Percentiles rank a stretch among this genome's conserved stretches.
Evolutionary conservation across 352 stramenopile species (phyloP).

Genomic region (Globisporangium okanoganense): DNA sequence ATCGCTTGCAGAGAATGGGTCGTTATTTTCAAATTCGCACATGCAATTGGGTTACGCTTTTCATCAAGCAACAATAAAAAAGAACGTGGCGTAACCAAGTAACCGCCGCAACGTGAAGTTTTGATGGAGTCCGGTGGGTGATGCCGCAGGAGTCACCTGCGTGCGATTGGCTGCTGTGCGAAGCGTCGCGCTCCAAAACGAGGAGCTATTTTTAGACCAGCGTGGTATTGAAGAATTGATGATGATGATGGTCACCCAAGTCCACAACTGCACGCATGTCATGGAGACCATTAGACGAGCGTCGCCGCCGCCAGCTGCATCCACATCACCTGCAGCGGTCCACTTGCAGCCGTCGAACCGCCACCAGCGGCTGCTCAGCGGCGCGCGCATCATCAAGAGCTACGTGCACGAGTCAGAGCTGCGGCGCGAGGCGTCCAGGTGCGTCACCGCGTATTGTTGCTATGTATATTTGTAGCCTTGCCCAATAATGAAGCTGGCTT

Average conservation of each 20-base stretch:
- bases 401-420: constrained; percentile 45
- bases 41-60: too few species aligned
- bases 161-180: constrained; percentile 7
- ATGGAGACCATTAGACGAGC: neutral
- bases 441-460: neutral
- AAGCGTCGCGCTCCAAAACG: neutral
- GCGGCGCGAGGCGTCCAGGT: constrained; percentile 33
- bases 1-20: too few species aligned
- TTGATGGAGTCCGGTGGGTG: neutral
- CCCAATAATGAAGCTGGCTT: constrained; percentile 11
- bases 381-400: constrained; percentile 39
- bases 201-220: constrained; percentile 1
- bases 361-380: constrained; percentile 20
- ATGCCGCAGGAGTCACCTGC: constrained; percentile 6
- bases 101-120: neutral
- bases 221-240: neutral
- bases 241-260: neutral
- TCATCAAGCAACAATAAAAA: too few species aligned
- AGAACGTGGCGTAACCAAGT: too few species aligned
- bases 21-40: too few species aligned
- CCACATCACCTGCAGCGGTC: neutral
- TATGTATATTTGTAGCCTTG: neutral
- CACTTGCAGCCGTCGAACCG: neutral
- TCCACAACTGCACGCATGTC: neutral
- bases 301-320: neutral